phyloP scores from a whole-genome alignment of 805 yeast species.

The Zygoascus ofunaensis region DNA sequence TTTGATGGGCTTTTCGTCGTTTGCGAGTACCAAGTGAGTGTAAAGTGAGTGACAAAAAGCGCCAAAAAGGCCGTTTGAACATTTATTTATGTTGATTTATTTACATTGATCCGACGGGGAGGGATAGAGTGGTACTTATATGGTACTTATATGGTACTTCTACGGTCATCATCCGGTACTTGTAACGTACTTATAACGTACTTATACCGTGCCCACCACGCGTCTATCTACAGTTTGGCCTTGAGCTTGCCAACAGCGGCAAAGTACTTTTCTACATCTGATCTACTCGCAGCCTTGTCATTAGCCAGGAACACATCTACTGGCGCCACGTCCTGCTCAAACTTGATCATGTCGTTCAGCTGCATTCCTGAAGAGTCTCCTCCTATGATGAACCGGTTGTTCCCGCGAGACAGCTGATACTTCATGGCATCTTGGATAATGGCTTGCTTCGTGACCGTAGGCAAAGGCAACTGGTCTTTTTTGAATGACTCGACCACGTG shows the following conservation, averaged over 20 bases:
- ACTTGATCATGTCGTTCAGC: conserved; percentile 85
- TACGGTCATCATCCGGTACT: too few relatives aligned
- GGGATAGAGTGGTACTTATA: too few relatives aligned
- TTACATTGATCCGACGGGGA: too few relatives aligned
- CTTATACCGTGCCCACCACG: too few relatives aligned
- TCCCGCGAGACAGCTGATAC: conserved; percentile 11
- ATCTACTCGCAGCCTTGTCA: conserved; percentile 4
- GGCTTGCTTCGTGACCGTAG: conserved; percentile 74
- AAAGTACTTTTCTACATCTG: conserved; percentile 6
- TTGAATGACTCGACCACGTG: conserved; percentile 71
- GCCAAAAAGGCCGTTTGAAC: conserved; percentile 65
- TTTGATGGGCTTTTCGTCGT: conserved; percentile 48
- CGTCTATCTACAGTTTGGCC: background rate
- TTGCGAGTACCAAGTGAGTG: background rate
- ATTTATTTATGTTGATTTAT: too few relatives aligned
- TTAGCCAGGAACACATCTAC: conserved; percentile 61
- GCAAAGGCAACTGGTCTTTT: conserved; percentile 77
- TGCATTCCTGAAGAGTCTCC: conserved; percentile 82
- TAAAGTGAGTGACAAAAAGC: conserved; percentile 95
- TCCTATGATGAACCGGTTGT: conserved; percentile 55
- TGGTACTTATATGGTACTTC: too few relatives aligned
- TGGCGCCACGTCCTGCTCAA: conserved; percentile 53
- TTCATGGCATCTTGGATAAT: conserved; percentile 65
- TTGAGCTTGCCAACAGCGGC: conserved; percentile 7
- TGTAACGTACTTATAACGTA: too few relatives aligned